A percentile compares a stretch with the other conserved stretches of the same genome.
Conservation (phyloP, 2,329 filamentous ascomycete genomes). For the Xylaria digitata region DNA sequence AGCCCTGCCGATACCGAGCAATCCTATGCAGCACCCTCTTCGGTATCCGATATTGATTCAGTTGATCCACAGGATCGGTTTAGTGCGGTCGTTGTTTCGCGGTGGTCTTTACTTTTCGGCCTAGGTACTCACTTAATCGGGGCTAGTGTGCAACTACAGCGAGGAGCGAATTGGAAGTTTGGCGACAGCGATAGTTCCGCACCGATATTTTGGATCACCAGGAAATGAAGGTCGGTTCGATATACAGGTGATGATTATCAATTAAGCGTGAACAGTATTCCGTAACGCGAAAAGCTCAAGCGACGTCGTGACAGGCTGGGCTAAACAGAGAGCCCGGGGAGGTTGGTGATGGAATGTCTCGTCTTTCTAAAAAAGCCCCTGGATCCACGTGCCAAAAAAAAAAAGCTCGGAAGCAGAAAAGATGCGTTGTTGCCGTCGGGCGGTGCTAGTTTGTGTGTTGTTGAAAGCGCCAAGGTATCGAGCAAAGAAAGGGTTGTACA, state of each 20-base stretch:
- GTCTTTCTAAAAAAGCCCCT: constrained; percentile 17
- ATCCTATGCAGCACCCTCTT: constrained; percentile 26
- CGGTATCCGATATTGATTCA: constrained; percentile 25
- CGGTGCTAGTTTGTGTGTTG: constrained; percentile 30
- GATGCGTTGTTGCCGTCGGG: constrained; percentile 30
- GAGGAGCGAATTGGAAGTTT: constrained; percentile 3
- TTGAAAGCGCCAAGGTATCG: constrained; percentile 21
- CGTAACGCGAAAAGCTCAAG: constrained; percentile 7
- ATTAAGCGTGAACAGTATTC: constrained; percentile 25
- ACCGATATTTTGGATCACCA: constrained; percentile 3
- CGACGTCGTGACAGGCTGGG: constrained; percentile 17
- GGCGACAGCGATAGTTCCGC: constrained; percentile 10
- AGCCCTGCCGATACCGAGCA: constrained; percentile 26
- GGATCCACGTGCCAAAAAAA: constrained; percentile 33
- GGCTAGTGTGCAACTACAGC: constrained; percentile 6
- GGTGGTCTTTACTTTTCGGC: neutral
- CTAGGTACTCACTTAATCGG: neutral
- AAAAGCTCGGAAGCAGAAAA: constrained; percentile 24
- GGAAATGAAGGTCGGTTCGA: constrained; percentile 19
- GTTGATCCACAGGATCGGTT: constrained; percentile 15
- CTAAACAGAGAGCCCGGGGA: constrained; percentile 14
- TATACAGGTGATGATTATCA: constrained; percentile 29
- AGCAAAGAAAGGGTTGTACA: constrained; percentile 19
- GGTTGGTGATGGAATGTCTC: constrained; percentile 27
- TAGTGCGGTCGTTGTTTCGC: constrained; percentile 8